Evolutionary conservation across 129 eudicot genomes (phyloP), one percentile per base, ranked within the genome.

Genomic region (Flaveria bidentis): DNA sequence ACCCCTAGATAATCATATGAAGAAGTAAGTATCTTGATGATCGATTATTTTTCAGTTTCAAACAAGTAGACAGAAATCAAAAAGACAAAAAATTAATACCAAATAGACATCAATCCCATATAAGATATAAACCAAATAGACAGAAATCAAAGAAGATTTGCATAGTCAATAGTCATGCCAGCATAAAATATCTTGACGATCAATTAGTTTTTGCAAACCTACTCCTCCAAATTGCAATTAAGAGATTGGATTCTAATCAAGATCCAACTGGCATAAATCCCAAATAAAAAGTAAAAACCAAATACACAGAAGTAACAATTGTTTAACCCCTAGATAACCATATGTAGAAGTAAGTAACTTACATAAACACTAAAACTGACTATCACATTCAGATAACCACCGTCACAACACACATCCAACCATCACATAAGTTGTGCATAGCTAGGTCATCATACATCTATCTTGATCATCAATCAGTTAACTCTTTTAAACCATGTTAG

Each of bases 361-460:
- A 8, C 30, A 13, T 1, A 56, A 56, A 60, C 67, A 56, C 39
- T 58, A 25, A 58, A 58, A 33, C 39, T 33, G 7, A 33, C 7
- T 33, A 33, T 5, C 39, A 33, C 6, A 33, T 33, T 33, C 39
- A 33, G 7, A 33, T 5, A 4, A 33, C 25, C 33, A 56, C 26
- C 0, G 17, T 52, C 49, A 11, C 10, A 45, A 63, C 22, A 16
- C 46, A 63, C 20, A 63, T 63, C 20, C 69, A 63, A 63, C 30
- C 69, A 63, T 63, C 69, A 14, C 20, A 63, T 30, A 30, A 30
- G 10, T 57, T 57, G 25, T 55, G 25, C 62, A n/a, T 55, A 55
- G 26, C 30, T 25, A 23, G 5, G 28, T 12, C 30, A 57, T 18
- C 63, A 57, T 18, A 57, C 63, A 18, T 57, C 4, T 57, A 57